Conservation (phyloP, 108 stramenopile genomes). For the Conticribra guillardii region DNA sequence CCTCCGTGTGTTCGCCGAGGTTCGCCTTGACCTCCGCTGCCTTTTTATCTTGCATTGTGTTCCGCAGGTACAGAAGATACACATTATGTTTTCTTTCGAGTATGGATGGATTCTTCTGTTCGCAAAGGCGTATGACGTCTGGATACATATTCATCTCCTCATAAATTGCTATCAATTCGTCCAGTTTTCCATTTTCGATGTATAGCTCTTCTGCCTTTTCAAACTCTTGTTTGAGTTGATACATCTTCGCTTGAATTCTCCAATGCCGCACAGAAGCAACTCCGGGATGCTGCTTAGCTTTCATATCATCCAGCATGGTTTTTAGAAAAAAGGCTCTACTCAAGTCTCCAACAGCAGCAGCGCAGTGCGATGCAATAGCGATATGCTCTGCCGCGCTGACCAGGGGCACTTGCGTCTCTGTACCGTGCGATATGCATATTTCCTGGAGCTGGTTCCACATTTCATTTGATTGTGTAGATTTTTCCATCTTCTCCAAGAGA, state of each 20-base stretch:
- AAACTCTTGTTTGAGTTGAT: neutral
- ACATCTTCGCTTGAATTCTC: neutral
- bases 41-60: neutral
- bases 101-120: neutral
- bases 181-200: neutral
- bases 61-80: neutral
- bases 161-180: neutral
- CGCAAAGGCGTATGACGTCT: neutral
- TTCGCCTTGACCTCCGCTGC: neutral
- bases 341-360: neutral
- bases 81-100: neutral
- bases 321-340: neutral
- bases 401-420: too few species aligned
- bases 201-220: neutral
- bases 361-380: neutral
- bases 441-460: neutral
- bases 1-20: neutral
- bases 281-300: neutral
- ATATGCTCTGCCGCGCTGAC: neutral
- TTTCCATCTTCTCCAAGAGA: neutral
- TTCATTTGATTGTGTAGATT: neutral
- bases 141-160: neutral
- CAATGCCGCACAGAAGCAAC: too few species aligned
- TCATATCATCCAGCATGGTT: neutral
- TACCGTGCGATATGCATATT: neutral